Base-by-base conservation (phyloP, 2,329 filamentous ascomycete species). In the Trematosphaeria pertusa region DNA sequence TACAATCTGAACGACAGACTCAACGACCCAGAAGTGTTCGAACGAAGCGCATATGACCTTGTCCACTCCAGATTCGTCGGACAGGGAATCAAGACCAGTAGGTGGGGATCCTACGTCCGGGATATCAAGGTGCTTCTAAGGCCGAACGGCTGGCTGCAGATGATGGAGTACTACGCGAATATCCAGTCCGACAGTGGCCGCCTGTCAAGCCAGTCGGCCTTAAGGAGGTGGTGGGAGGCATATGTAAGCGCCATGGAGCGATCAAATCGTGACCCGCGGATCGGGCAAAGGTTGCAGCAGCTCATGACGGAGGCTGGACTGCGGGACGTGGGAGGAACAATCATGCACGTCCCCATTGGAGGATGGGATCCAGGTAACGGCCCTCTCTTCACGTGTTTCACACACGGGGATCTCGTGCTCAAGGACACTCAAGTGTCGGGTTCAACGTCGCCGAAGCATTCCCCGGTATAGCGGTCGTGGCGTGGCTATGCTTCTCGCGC, bases 151-250 rank as follows among this genome's bases (percentile, higher is more conserved):
- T 96, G 91, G 90, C 81, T 88, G 48, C 91, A 96, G 65, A 86
- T 96, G 81, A 83, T 89, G n/a, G 92, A 96, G 65, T 82, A 92
- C 60, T 91, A 95, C 64, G 87, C 87, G 69, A 90, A 91, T 55
- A 85, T 89, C 19, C 92, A 96, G 69, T 96, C 90, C 0, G 85
- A 93, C 58, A 95, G 89, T 61, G 91, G 91, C 4, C 85, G 83
- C n/a, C 74, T 94, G 59, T 86, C 83, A 9, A 80, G 86, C 11
- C 40, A 65, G 5, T 65, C 69, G 37, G 66, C 66, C 5, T 47
- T 75, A 9, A 59, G 61, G 20, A 59, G 62, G 34, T 75, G 73
- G 73, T 71, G 64, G 54, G 48, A 52, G 15, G 51, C 48, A 20
- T 75, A 75, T 41, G 64, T 59, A 17, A 39, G 53, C 17, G 67